A percentile compares a stretch with the other conserved stretches of the same genome.
phyloP scores from a whole-genome alignment of 371 early-diverging fungal genomes.

The Capniomyces stellatus region DNA sequence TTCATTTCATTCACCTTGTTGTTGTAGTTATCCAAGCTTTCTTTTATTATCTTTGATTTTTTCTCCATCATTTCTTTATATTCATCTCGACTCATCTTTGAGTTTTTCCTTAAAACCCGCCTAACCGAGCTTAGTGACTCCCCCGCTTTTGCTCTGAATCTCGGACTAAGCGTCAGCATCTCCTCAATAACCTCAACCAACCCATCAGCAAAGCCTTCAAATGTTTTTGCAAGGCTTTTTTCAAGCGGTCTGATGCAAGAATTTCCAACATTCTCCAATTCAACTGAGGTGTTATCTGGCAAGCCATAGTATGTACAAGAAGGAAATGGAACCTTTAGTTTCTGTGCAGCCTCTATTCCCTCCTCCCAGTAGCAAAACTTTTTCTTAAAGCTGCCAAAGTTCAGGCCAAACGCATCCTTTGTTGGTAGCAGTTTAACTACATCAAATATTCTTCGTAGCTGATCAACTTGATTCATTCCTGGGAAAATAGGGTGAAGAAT shows the following conservation, averaged over 20 bases:
- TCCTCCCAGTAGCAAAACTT: neutral
- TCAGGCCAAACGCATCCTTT: neutral
- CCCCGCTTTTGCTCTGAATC: conserved; percentile 45
- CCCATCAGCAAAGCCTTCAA: conserved; percentile 30
- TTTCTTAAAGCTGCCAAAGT: neutral
- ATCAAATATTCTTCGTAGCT: conserved; percentile 52
- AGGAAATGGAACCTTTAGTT: neutral
- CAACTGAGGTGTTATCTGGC: neutral
- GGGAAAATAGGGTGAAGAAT: conserved; percentile 78
- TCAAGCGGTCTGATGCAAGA: too few relatives aligned
- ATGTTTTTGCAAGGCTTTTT: conserved; percentile 28
- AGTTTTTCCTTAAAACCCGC: too few relatives aligned
- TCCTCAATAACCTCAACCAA: conserved; percentile 54
- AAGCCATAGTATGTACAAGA: neutral
- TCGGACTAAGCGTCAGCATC: conserved; percentile 80
- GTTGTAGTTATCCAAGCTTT: too few relatives aligned
- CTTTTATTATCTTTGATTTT: too few relatives aligned
- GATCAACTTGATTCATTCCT: conserved; percentile 79
- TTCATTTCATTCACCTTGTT: too few relatives aligned
- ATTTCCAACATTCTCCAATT: too few relatives aligned
- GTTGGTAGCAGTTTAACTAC: conserved; percentile 34
- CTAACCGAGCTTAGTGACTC: too few relatives aligned
- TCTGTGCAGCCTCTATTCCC: neutral
- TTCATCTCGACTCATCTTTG: too few relatives aligned
- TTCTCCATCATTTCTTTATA: too few relatives aligned